phyloP scores from a whole-genome alignment of 23 red algal genomes.

The Gracilariopsis chorda region DNA sequence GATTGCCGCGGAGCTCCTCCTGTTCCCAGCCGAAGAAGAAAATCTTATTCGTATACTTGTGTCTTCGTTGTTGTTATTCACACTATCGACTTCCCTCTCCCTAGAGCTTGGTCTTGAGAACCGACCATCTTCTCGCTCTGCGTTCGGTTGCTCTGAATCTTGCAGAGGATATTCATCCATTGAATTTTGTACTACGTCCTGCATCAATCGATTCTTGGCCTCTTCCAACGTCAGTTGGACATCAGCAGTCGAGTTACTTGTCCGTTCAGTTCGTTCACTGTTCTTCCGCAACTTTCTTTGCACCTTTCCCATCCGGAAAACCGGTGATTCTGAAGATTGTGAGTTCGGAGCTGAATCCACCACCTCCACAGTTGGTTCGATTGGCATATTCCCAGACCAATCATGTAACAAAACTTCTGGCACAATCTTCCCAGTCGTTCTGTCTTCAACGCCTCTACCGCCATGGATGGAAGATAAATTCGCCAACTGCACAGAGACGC shows the following conservation, averaged over 20 bases:
- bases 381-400: constrained; percentile 45
- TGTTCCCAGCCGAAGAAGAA: neutral
- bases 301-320: neutral
- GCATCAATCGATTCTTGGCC: neutral
- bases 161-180: neutral
- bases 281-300: neutral
- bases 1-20: neutral
- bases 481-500: neutral
- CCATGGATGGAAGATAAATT: neutral
- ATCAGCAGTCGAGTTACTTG: neutral
- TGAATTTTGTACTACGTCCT: neutral
- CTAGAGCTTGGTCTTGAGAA: neutral
- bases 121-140: neutral
- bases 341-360: constrained; percentile 47
- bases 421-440: constrained; percentile 17
- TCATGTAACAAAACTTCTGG: constrained; percentile 51
- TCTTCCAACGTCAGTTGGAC: neutral
- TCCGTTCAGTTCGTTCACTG: neutral
- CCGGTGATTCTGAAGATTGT: constrained; percentile 13
- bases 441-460: neutral
- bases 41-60: neutral
- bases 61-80: neutral
- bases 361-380: constrained; percentile 56
- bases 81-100: neutral
- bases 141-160: neutral